Conservation (phyloP, 2,329 filamentous ascomycete genomes). For the Colletotrichum horii region DNA sequence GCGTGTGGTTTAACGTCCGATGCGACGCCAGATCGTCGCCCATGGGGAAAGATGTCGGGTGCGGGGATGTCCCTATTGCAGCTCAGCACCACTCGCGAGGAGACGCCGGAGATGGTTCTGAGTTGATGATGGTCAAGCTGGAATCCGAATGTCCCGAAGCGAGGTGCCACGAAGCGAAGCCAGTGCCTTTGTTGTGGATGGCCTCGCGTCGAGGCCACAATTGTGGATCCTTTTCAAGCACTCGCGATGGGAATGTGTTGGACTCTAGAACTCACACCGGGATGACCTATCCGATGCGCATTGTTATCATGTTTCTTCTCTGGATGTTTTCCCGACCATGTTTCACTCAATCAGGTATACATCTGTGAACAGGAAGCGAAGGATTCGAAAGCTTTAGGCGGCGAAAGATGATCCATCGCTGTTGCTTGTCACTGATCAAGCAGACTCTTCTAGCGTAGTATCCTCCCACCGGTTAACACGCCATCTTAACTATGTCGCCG, state of each 20-base stretch:
- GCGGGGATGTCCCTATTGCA: not conserved
- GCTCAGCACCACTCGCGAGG: not conserved
- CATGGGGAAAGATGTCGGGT: not conserved
- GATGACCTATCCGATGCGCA: not conserved
- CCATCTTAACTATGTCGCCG: not conserved
- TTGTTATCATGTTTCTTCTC: not conserved
- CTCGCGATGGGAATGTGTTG: not conserved
- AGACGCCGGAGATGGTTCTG: not conserved
- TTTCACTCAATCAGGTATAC: not conserved
- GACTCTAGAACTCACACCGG: not conserved
- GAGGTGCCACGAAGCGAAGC: not conserved
- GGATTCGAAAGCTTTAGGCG: constrained; percentile 48
- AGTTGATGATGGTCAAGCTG: too few relatives aligned
- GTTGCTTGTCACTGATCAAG: constrained; percentile 55
- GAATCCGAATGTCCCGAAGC: not conserved
- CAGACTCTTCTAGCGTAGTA: not conserved
- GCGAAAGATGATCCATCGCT: constrained; percentile 58
- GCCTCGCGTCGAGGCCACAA: not conserved
- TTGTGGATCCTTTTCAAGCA: not conserved
- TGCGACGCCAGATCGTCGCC: not conserved
- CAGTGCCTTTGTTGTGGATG: not conserved
- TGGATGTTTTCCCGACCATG: not conserved
- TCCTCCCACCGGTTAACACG: not conserved
- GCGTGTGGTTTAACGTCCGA: not conserved
- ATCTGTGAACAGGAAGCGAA: not conserved